Conservation (phyloP, 805 yeast species). For the Candida xiaguanensis region DNA sequence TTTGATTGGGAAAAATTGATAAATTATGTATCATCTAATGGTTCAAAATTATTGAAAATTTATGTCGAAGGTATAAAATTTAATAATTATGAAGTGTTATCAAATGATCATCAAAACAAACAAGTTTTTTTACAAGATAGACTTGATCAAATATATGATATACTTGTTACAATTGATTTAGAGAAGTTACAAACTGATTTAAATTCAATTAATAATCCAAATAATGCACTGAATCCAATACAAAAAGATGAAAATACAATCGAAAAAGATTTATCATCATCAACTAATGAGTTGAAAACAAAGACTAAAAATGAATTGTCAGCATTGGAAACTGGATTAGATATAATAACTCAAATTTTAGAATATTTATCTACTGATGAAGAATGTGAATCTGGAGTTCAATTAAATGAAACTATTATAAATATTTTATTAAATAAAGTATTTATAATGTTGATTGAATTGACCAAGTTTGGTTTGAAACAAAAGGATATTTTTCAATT, state of each 20-base stretch:
- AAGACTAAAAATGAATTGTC: conserved; percentile 53
- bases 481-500: conserved; percentile 32
- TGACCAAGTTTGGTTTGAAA: conserved; percentile 32
- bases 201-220: conserved; percentile 16
- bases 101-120: conserved; percentile 14
- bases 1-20: conserved; percentile 14
- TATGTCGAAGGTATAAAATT: conserved; percentile 42
- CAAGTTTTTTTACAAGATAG: conserved; percentile 17
- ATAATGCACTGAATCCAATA: conserved; percentile 36
- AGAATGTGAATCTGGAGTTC: conserved; percentile 11
- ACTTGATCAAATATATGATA: conserved; percentile 19
- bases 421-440: conserved; percentile 19
- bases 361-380: conserved; percentile 46
- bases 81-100: conserved; percentile 34
- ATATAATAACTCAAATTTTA: conserved; percentile 69
- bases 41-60: conserved; percentile 22
- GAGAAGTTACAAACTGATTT: conserved; percentile 23
- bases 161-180: conserved; percentile 26
- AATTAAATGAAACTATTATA: conserved; percentile 17
- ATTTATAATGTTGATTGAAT: conserved; percentile 31
- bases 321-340: conserved; percentile 67
- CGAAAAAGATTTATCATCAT: conserved; percentile 10
- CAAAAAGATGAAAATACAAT: conserved; percentile 15
- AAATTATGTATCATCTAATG: conserved; percentile 7
- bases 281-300: conserved; percentile 18